Percentiles rank a stretch among this genome's conserved stretches.
Conservation (phyloP, 148 eudicot species). For the Limonium bicolor region DNA sequence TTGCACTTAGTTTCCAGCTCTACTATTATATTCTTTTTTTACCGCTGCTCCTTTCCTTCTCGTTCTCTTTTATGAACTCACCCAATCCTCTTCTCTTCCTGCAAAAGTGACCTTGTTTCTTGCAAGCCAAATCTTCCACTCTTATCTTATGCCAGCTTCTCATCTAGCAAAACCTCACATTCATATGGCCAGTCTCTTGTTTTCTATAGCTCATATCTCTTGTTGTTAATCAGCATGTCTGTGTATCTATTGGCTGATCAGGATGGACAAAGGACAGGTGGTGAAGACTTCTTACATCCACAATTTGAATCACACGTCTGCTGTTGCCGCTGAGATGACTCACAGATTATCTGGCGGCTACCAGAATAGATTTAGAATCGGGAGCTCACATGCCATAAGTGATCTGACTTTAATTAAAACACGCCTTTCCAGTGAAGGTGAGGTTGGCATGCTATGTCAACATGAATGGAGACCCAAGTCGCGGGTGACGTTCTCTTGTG, state of each 20-base stretch:
- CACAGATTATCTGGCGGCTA: conserved; percentile 46
- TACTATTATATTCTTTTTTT: too few species aligned
- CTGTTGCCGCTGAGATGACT: conserved; percentile 83
- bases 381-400: conserved; percentile 52
- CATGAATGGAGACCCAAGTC: conserved; percentile 92
- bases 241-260: conserved; percentile 6
- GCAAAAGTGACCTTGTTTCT: neutral
- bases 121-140: too few species aligned
- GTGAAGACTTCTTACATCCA: conserved; percentile 75
- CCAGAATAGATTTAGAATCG: conserved; percentile 56
- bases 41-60: too few species aligned
- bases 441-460: conserved; percentile 58
- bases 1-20: too few species aligned
- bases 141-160: too few species aligned
- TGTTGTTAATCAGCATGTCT: neutral
- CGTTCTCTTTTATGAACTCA: neutral
- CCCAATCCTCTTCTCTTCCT: neutral
- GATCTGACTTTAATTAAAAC: conserved; percentile 44
- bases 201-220: too few species aligned
- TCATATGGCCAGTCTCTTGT: too few species aligned
- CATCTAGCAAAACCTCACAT: too few species aligned
- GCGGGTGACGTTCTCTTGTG: conserved; percentile 50
- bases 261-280: conserved; percentile 77
- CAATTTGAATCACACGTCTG: conserved; percentile 44
- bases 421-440: conserved; percentile 48